Conservation (phyloP, 1,139 yeast genomes). For the Yarrowia galli region DNA sequence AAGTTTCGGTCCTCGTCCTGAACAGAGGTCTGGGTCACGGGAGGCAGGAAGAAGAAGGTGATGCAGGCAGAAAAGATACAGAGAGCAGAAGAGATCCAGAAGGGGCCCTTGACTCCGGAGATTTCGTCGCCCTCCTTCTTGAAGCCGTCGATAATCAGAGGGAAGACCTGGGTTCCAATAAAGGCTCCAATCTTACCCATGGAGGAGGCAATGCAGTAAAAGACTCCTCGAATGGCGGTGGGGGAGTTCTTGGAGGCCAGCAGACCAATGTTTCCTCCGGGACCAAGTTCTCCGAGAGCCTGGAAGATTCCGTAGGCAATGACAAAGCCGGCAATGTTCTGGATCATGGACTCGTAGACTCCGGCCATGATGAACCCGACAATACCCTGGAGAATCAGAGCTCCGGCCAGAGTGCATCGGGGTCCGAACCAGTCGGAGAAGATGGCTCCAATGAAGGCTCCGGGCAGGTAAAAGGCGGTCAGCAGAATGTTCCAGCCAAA, state of each 20-base stretch:
- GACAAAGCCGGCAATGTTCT: slow-evolving; percentile 76
- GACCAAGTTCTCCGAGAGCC: slow-evolving; percentile 91
- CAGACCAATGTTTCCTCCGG: slow-evolving; percentile 90
- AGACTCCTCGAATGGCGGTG: slow-evolving; percentile 87
- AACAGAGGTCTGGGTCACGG: slow-evolving; percentile 83
- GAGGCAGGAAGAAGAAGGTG: slow-evolving; percentile 76
- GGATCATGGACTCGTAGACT: slow-evolving; percentile 60
- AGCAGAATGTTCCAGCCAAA: slow-evolving; percentile 95
- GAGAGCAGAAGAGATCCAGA: slow-evolving; percentile 79
- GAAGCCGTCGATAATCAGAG: slow-evolving; percentile 63
- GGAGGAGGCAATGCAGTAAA: slow-evolving; percentile 92
- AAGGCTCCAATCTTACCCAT: slow-evolving; percentile 91
- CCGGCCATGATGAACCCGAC: slow-evolving; percentile 91
- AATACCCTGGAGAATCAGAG: slow-evolving; percentile 74
- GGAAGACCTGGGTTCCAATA: slow-evolving; percentile 88
- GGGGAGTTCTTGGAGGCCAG: slow-evolving; percentile 87
- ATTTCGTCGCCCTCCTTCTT: slow-evolving; percentile 58
- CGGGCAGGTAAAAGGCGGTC: slow-evolving; percentile 88
- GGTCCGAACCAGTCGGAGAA: slow-evolving; percentile 90
- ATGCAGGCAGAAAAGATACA: slow-evolving; percentile 75
- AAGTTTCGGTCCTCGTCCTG: slow-evolving; percentile 77
- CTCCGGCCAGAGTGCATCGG: slow-evolving; percentile 72
- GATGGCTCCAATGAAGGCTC: slow-evolving; percentile 82
- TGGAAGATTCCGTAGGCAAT: slow-evolving; percentile 87
- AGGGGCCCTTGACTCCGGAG: slow-evolving; percentile 74